Evolutionary conservation across 139 green algal species (phyloP).

Genomic region (Chlorella sp.): DNA sequence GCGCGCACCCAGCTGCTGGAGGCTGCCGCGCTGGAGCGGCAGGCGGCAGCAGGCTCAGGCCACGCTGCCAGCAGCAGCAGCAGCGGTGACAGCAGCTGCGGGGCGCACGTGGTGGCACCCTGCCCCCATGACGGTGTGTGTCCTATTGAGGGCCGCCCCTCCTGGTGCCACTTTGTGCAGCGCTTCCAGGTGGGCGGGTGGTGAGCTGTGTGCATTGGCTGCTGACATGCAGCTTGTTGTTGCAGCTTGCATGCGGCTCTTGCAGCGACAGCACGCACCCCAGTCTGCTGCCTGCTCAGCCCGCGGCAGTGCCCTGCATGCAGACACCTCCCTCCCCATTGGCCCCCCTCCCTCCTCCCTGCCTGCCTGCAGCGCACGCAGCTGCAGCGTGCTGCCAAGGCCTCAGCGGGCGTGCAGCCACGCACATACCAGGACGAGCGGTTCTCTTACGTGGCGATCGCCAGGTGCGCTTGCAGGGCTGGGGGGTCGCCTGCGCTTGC

Average conservation of each 20-base stretch:
- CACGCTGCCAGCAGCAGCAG: conserved; percentile 19
- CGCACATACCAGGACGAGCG: conserved; percentile 74
- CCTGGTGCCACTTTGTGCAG: conserved; percentile 88
- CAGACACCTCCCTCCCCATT: background rate
- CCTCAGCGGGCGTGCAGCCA: background rate
- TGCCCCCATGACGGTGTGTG: conserved; percentile 86
- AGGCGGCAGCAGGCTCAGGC: background rate
- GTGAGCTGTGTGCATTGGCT: no score
- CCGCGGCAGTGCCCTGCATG: no score
- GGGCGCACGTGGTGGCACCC: conserved; percentile 81
- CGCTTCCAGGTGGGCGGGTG: conserved; percentile 51
- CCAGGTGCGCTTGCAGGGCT: conserved; percentile 16
- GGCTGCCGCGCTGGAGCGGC: background rate
- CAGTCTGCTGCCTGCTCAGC: no score
- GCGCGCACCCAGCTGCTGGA: conserved; percentile 57
- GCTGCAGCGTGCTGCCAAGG: conserved; percentile 40
- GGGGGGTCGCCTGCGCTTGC: background rate
- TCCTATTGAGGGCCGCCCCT: conserved; percentile 62
- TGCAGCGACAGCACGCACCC: no score
- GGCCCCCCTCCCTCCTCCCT: background rate
- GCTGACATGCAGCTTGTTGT: no score
- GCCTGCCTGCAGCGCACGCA: conserved; percentile 15
- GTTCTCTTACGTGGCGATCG: conserved; percentile 87
- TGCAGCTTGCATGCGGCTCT: no score
- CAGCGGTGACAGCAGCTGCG: background rate